phyloP scores from a whole-genome alignment of 768 basidiomycete species.

The Podaxis carcinomalis region DNA sequence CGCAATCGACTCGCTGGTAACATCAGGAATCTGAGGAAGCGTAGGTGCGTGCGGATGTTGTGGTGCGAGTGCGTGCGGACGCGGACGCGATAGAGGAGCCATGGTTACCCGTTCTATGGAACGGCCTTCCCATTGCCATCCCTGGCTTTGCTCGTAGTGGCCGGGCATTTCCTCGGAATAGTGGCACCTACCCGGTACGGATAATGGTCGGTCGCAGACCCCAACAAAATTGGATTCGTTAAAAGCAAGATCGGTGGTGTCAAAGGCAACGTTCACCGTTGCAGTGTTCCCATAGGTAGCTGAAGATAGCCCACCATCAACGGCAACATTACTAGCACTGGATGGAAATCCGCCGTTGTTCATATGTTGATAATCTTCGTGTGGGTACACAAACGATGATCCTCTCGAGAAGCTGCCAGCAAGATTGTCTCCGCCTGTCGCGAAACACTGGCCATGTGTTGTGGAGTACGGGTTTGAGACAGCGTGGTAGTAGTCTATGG shows the following conservation, averaged over 20 bases:
- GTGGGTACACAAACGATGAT: conserved; percentile 43
- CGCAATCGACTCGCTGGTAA: neutral
- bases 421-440: conserved; percentile 29
- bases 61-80: conserved; percentile 9
- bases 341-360: conserved; percentile 35
- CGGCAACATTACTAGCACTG: neutral
- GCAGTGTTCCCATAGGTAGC: conserved; percentile 6
- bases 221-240: conserved; percentile 25
- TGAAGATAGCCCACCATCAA: conserved; percentile 9
- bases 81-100: conserved; percentile 16
- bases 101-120: neutral
- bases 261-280: conserved; percentile 20
- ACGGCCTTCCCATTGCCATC: conserved; percentile 12
- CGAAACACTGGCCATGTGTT: conserved; percentile 25
- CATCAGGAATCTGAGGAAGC: conserved; percentile 11
- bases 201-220: neutral
- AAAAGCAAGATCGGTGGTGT: conserved; percentile 44
- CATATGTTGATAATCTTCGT: conserved; percentile 40
- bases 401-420: conserved; percentile 43
- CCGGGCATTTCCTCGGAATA: conserved; percentile 37
- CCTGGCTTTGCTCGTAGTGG: conserved; percentile 23
- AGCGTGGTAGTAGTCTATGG: conserved; percentile 22
- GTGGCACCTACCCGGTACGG: conserved; percentile 18
- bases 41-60: conserved; percentile 7
- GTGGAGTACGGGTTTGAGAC: conserved; percentile 16